Base-by-base conservation (phyloP, 495 filamentous ascomycete species). In the Aspergillus sclerotiicarbonarius region DNA sequence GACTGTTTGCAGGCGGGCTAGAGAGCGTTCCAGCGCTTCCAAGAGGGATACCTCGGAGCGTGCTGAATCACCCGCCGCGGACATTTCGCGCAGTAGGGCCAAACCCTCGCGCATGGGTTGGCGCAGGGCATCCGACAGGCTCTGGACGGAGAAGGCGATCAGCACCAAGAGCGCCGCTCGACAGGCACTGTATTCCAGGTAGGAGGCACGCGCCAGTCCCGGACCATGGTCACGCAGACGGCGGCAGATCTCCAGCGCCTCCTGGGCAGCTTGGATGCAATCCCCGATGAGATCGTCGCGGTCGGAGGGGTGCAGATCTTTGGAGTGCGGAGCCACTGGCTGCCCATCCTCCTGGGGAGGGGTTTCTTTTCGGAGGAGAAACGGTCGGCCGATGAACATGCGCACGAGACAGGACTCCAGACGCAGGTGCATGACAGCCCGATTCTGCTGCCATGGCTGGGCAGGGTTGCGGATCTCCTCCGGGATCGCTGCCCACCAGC, bases 121-220 rank as follows among this genome's bases (percentile, higher is more conserved):
- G 1, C 62, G 57, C 29, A 61, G 63, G 18, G 60, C 52, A 16
- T 62, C 65, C 0, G 68, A 67, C 16, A 59, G 61, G 7, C 50
- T 61, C 16, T 70, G 60, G 13, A 74, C 66, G 0, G 64, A 65
- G 45, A 71, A 62, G 13, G 72, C 70, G 21, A 74, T 68, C 7
- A 76, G 50, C 12, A 71, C 71, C 6, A 76, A 56, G 4, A 76
- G 44, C 0, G 72, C 67, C 3, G 68, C 72, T 19, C 72, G 68
- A 46, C 71, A 74, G 30, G 69, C 66, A 47, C 69, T 76, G 57
- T 68, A 76, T 46, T 76, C 72, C 9, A 67, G 67, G 48, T 76
- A 76, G 0, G 69, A 73, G 3, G 71, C 66, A 56, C 71, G 62
- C 5, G 72, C 71, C 0, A 76, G 61, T 10, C 72, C 72, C 8